Evolutionary conservation across 129 eudicot genomes (phyloP), one percentile per base, ranked within the genome.

Genomic region (Ambrosia artemisiifolia): DNA sequence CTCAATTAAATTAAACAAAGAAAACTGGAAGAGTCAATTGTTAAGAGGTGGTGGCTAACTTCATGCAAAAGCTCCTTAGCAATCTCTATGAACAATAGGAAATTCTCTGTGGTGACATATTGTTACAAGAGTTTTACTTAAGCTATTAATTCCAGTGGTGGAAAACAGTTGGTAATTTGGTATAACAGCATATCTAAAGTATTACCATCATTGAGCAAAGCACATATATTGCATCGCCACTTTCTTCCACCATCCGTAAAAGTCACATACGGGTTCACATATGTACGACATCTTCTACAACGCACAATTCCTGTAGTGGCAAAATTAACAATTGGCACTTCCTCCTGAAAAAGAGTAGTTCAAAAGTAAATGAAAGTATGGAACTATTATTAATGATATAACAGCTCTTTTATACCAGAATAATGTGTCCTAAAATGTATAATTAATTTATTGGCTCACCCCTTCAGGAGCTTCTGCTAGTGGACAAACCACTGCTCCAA

Each of bases 401-500:
- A 42, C 47, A 42, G 10, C 47, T 55, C 74, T 30, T 67, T 7
- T 46, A 67, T 46, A 30, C 36, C 14, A 32, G 61, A 72, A 59
- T 61, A 30, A 19, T 16, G 43, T 16, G 43, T 72, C 66, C 56
- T 48, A 65, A 54, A 55, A 2, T 50, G n/a, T 30, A 38, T 55
- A 24, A 13, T 36, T 16, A 48, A 44, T 49, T 48, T 11, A 74
- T 38, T 0, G 7, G 74, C 99, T 80, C 75, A 94, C 99, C 91
- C 99, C 99, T 44, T 71, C 83, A 40, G 95, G 96, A 83, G 95
- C 79, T 87, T 78, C 96, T 63, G 99, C 99, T 42, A 94, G 91
- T 51, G 99, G 99, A 78, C 99, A 94, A 49, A 94, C 99, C 82
- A 90, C 99, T 24, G 99, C 97, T 74, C 99, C 99, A 83, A 94